Evolutionary conservation across 2,329 filamentous ascomycete genomes (phyloP).

Genomic region (Diaporthe sp.): DNA sequence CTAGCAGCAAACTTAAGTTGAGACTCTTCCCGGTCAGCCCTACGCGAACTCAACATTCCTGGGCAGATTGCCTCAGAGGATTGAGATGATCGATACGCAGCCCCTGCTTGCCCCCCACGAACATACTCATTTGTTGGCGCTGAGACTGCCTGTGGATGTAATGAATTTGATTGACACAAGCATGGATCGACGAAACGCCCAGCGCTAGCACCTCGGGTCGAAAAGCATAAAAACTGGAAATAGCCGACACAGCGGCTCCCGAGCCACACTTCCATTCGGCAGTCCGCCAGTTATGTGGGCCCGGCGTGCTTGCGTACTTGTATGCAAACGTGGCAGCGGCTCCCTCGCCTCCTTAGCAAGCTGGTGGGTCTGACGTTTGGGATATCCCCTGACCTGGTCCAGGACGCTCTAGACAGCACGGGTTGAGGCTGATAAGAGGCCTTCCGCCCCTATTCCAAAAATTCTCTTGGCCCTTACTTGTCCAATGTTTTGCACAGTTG

Average conservation of each 20-base stretch:
- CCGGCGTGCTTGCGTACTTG: conserved; percentile 17
- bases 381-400: neutral
- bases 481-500: neutral
- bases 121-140: neutral
- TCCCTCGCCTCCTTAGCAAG: neutral
- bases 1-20: neutral
- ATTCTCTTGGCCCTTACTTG: neutral
- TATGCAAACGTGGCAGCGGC: conserved; percentile 12
- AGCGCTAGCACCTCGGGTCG: conserved; percentile 3
- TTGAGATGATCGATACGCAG: neutral
- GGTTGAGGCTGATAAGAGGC: neutral
- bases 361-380: conserved; percentile 32
- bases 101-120: neutral
- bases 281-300: neutral
- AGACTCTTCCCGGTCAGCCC: neutral
- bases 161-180: conserved; percentile 25
- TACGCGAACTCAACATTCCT: neutral
- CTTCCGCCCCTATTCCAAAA: neutral
- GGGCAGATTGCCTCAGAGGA: neutral
- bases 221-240: conserved; percentile 13
- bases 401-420: neutral
- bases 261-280: neutral
- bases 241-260: neutral
- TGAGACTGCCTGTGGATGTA: neutral
- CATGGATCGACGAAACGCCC: conserved; percentile 31